These are phyloP conservation scores for Botrytis deweyae DNA, from an alignment of 2,329 filamentous ascomycete genomes.

Conservation along the genomic window DNA sequence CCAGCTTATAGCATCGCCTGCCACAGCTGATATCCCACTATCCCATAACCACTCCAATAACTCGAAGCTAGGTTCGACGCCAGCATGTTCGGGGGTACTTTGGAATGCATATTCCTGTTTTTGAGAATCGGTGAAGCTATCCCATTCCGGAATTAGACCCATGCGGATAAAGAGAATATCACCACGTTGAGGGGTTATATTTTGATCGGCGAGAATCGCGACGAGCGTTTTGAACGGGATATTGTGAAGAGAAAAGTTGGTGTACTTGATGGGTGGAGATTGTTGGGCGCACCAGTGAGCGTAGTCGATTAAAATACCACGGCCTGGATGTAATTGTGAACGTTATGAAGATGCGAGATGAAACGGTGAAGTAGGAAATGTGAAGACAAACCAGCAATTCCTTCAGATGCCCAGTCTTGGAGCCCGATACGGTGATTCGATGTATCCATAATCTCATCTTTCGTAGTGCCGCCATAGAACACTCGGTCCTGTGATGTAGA, in stretches of 20 bases:
- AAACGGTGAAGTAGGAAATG: not conserved
- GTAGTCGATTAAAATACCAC: constrained; percentile 55
- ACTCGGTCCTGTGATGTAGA: constrained; percentile 40
- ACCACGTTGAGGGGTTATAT: constrained; percentile 39
- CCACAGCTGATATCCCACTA: constrained; percentile 6
- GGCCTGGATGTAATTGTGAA: constrained; percentile 37
- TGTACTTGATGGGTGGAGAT: constrained; percentile 49
- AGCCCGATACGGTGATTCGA: constrained; percentile 47
- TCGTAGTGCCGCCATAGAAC: constrained; percentile 51
- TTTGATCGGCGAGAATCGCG: constrained; percentile 40
- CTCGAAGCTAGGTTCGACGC: constrained; percentile 14
- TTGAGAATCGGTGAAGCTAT: constrained; percentile 29
- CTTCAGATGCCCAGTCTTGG: constrained; percentile 49
- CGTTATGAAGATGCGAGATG: not conserved
- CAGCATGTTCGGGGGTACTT: constrained; percentile 5
- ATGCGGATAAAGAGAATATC: constrained; percentile 44
- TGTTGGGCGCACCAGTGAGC: constrained; percentile 54
- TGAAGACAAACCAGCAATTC: constrained; percentile 43
- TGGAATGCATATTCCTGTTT: constrained; percentile 7
- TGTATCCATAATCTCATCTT: constrained; percentile 47
- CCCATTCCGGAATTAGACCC: constrained; percentile 40
- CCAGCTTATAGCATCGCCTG: constrained; percentile 15
- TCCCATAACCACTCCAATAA: constrained; percentile 17
- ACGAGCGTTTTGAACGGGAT: constrained; percentile 38
- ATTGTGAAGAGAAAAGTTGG: constrained; percentile 49